Evolutionary conservation across 495 filamentous ascomycete species (phyloP).

Genomic region (Ascodesmis nigricans): DNA sequence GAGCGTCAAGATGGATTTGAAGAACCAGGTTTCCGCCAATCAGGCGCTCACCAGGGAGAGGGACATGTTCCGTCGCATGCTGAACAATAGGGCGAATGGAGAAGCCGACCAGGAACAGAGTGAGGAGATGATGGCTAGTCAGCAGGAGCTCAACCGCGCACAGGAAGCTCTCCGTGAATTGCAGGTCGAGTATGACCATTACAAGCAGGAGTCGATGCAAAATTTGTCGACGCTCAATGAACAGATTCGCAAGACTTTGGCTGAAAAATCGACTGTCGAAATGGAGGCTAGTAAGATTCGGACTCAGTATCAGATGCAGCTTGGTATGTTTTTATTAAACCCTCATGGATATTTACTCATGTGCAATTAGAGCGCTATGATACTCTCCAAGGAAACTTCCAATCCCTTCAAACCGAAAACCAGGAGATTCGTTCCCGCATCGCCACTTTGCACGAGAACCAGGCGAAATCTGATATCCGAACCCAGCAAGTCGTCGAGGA

Average conservation of each 20-base stretch:
- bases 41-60: constrained; percentile 88
- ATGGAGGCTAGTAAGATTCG: constrained; percentile 52
- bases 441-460: constrained; percentile 49
- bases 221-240: constrained; percentile 65
- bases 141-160: constrained; percentile 26
- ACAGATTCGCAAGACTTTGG: constrained; percentile 59
- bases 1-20: constrained; percentile 43
- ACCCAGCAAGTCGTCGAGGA: constrained; percentile 88
- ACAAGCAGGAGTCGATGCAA: constrained; percentile 58
- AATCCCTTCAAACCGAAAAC: constrained; percentile 63
- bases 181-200: constrained; percentile 74
- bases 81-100: constrained; percentile 46
- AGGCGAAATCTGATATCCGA: constrained; percentile 68
- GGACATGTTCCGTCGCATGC: constrained; percentile 89
- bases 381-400: constrained; percentile 74
- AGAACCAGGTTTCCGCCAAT: constrained; percentile 45
- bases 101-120: constrained; percentile 6
- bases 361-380: constrained; percentile 43
- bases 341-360: not conserved
- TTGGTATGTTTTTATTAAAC: constrained; percentile 17
- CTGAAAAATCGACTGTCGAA: constrained; percentile 60
- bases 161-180: constrained; percentile 57
- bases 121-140: constrained; percentile 3
- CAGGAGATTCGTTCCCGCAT: constrained; percentile 59
- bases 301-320: constrained; percentile 59